Conservation (phyloP, 768 basidiomycete genomes). For the Neoboletus brunneissimus region DNA sequence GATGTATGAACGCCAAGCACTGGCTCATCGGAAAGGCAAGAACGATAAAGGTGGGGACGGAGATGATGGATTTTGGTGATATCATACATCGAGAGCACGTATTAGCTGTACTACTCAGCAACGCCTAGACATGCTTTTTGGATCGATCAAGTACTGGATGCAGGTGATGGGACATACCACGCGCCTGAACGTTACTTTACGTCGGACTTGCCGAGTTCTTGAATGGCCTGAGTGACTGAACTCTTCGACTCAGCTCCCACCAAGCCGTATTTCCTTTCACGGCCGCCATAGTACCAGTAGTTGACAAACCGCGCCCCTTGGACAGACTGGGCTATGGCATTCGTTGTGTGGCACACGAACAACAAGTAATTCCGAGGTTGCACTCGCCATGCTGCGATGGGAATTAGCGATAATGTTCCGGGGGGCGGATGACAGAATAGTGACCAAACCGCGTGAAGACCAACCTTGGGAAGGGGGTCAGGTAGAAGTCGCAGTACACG, state of each 20-base stretch:
- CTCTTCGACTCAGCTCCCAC: constrained; percentile 34
- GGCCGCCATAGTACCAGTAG: constrained; percentile 89
- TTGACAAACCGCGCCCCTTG: constrained; percentile 85
- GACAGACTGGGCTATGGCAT: constrained; percentile 78
- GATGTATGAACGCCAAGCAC: constrained; percentile 87
- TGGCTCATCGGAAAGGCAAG: constrained; percentile 75
- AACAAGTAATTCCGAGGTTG: constrained; percentile 95
- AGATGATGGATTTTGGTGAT: constrained; percentile 80
- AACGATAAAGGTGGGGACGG: constrained; percentile 57
- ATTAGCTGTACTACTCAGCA: constrained; percentile 15
- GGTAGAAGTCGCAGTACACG: constrained; percentile 5
- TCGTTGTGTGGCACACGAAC: constrained; percentile 92
- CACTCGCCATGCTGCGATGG: constrained; percentile 79
- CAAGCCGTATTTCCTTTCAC: constrained; percentile 62
- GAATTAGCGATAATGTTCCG: constrained; percentile 1
- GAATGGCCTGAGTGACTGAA: constrained; percentile 49
- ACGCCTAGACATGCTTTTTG: constrained; percentile 5
- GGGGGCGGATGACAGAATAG: neutral
- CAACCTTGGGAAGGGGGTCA: constrained; percentile 36
- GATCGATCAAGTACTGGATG: neutral
- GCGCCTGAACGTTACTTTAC: constrained; percentile 15
- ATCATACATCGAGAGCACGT: constrained; percentile 10
- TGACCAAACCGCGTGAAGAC: constrained; percentile 96
- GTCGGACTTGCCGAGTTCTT: constrained; percentile 37
- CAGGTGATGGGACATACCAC: constrained; percentile 1